phyloP scores from a whole-genome alignment of 2,329 filamentous ascomycete genomes.

The Laburnicola sp. region DNA sequence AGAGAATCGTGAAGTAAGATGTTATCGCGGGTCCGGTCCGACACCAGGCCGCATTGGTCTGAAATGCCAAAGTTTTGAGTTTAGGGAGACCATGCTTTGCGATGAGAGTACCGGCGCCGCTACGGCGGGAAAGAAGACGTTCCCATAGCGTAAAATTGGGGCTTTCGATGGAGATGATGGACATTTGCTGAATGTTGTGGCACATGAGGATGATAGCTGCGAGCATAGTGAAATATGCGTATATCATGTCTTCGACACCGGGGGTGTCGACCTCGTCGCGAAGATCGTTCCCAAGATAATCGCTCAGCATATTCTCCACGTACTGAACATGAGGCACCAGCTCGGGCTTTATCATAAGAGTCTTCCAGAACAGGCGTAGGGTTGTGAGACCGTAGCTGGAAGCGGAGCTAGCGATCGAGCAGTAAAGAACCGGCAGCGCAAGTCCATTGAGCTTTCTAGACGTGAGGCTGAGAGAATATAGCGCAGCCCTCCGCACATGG shows the following conservation, averaged over 20 bases:
- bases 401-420: conserved; percentile 23
- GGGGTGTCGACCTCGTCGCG: too few species aligned
- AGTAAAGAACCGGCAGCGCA: conserved; percentile 27
- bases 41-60: conserved; percentile 17
- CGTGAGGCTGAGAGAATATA: conserved; percentile 26
- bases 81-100: conserved; percentile 14
- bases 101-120: not conserved
- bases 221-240: conserved; percentile 26
- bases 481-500: conserved; percentile 13
- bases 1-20: conserved; percentile 14
- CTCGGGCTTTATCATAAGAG: conserved; percentile 7
- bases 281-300: too few species aligned
- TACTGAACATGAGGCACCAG: conserved; percentile 22
- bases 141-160: conserved; percentile 27
- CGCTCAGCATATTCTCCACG: conserved; percentile 33
- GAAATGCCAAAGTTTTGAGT: conserved; percentile 21
- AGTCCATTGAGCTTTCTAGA: conserved; percentile 23
- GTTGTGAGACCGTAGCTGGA: conserved; percentile 17
- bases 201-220: conserved; percentile 19
- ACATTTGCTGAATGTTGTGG: conserved; percentile 28
- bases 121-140: conserved; percentile 8
- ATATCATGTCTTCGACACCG: conserved; percentile 8
- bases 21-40: not conserved
- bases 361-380: conserved; percentile 23
- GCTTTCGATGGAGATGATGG: conserved; percentile 28